These are phyloP conservation scores for Trametes elegans DNA, from an alignment of 768 basidiomycete species.

Conservation along the genomic window DNA sequence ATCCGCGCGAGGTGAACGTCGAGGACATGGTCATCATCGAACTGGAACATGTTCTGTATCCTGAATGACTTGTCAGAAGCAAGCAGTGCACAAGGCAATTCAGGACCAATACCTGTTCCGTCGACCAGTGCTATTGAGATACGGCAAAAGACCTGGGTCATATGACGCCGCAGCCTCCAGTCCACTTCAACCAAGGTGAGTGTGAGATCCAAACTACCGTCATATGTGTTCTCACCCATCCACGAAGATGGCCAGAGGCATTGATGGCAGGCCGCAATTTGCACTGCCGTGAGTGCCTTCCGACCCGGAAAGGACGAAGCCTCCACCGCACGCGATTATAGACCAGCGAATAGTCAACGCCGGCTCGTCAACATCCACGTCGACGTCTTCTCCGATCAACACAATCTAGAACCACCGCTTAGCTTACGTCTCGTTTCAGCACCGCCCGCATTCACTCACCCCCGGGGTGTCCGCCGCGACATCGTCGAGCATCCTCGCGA, in stretches of 20 bases:
- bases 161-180: constrained; percentile 39
- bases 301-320: constrained; percentile 44
- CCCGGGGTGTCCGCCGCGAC: constrained; percentile 44
- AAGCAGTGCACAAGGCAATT: neutral
- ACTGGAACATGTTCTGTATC: constrained; percentile 54
- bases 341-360: constrained; percentile 56
- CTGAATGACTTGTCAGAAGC: constrained; percentile 27
- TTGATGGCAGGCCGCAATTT: constrained; percentile 46
- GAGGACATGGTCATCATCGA: constrained; percentile 54
- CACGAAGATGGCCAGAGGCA: constrained; percentile 43
- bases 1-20: constrained; percentile 52
- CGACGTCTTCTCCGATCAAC: constrained; percentile 54
- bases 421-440: neutral
- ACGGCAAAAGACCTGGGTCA: constrained; percentile 47
- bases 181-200: constrained; percentile 29
- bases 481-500: constrained; percentile 39
- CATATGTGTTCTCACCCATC: constrained; percentile 40
- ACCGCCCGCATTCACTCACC: constrained; percentile 31
- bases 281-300: constrained; percentile 44
- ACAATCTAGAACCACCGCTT: constrained; percentile 40
- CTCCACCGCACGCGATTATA: constrained; percentile 49
- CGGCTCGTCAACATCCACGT: constrained; percentile 59
- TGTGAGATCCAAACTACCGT: too few relatives aligned
- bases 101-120: constrained; percentile 38
- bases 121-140: constrained; percentile 37